Conservation (phyloP, 2,329 filamentous ascomycete genomes). For the Fusarium pseudoanthophilum region DNA sequence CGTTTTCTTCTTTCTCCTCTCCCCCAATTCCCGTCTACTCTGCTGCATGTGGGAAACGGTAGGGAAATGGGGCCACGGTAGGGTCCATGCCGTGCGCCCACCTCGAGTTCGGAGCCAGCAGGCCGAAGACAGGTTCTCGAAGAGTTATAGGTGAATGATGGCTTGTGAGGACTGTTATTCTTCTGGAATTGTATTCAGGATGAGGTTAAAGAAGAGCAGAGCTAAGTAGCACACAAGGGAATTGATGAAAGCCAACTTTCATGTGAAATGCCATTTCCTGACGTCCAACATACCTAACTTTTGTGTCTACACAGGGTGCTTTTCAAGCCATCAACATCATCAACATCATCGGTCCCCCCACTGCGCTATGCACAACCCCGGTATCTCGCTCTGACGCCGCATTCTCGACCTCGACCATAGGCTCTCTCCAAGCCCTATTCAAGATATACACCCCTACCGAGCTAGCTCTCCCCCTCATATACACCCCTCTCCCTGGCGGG, state of each 20-base stretch:
- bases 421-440: slow-evolving; percentile 32
- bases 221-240: background rate
- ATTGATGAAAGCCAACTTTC: background rate
- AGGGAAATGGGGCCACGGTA: slow-evolving; percentile 41
- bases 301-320: slow-evolving; percentile 1
- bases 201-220: background rate
- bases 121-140: slow-evolving; percentile 29
- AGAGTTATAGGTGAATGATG: background rate
- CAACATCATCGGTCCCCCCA: slow-evolving; percentile 31
- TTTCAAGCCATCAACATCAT: slow-evolving; percentile 33
- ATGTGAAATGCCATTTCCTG: slow-evolving; percentile 30
- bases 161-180: background rate
- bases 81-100: slow-evolving; percentile 38
- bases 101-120: slow-evolving; percentile 34
- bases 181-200: background rate
- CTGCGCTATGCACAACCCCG: slow-evolving; percentile 27
- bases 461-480: slow-evolving; percentile 24
- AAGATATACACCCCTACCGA: slow-evolving; percentile 16
- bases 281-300: slow-evolving; percentile 8
- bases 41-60: slow-evolving; percentile 16
- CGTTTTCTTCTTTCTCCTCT: slow-evolving; percentile 11
- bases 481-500: slow-evolving; percentile 31
- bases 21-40: background rate
- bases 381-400: slow-evolving; percentile 18
- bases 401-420: slow-evolving; percentile 2